These are phyloP conservation scores for Geosmithia putterillii DNA, from an alignment of 2,329 filamentous ascomycete species.

Conservation along the genomic window DNA sequence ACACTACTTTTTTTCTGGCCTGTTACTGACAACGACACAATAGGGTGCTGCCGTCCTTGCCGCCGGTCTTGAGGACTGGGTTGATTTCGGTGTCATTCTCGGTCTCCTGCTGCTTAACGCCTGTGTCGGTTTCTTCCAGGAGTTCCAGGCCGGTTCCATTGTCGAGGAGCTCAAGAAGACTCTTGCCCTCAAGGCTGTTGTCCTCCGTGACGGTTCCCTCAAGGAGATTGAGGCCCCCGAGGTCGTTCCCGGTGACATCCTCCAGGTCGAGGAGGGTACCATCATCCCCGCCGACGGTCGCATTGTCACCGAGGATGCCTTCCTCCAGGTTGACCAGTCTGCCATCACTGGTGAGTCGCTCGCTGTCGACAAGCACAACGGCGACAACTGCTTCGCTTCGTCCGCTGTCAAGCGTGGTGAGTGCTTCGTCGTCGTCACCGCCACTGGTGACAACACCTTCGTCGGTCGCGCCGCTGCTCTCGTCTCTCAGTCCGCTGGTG, in stretches of 20 bases:
- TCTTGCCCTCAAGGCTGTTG: constrained; percentile 74
- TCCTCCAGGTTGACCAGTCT: constrained; percentile 85
- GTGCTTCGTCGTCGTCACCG: constrained; percentile 69
- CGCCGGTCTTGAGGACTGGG: constrained; percentile 77
- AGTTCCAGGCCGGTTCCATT: constrained; percentile 81
- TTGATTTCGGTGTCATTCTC: constrained; percentile 88
- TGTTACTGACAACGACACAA: too few relatives aligned
- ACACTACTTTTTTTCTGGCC: constrained; percentile 7
- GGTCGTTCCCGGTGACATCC: constrained; percentile 81
- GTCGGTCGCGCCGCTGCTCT: constrained; percentile 81
- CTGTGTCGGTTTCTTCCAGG: constrained; percentile 74
- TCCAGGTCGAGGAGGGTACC: constrained; percentile 83
- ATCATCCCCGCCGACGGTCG: constrained; percentile 84
- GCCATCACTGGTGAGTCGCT: constrained; percentile 87
- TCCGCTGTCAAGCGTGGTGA: constrained; percentile 86
- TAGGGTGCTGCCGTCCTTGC: constrained; percentile 67
- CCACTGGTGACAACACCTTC: constrained; percentile 82
- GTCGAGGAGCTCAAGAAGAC: constrained; percentile 88
- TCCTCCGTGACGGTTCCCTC: constrained; percentile 66
- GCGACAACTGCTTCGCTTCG: constrained; percentile 72
- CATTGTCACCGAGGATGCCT: constrained; percentile 71
- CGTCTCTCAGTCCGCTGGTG: constrained; percentile 62
- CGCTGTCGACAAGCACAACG: constrained; percentile 77
- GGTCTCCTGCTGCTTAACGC: constrained; percentile 76
- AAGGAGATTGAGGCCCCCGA: constrained; percentile 72